These are phyloP conservation scores for Geotrichum reessii DNA, from an alignment of 1,139 yeast genomes.

Conservation along the genomic window DNA sequence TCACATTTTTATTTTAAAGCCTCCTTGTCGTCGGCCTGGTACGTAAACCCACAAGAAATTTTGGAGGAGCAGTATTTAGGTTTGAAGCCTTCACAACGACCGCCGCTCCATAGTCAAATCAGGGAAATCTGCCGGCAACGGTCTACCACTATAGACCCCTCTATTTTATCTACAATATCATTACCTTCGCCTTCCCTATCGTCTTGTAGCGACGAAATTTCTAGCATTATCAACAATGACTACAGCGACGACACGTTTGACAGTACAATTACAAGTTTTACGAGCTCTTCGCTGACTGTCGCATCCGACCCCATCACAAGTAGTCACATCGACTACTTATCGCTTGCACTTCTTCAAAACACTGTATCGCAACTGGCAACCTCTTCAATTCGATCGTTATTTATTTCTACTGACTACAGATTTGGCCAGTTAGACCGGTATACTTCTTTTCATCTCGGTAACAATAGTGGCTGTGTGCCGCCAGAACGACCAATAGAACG, in stretches of 20 bases:
- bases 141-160: background rate
- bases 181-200: background rate
- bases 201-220: background rate
- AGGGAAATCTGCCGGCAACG: conserved; percentile 4
- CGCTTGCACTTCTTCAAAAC: conserved; percentile 6
- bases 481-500: background rate
- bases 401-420: conserved; percentile 7
- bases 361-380: conserved; percentile 4
- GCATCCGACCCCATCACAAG: background rate
- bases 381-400: conserved; percentile 1
- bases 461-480: background rate
- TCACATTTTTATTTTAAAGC: conserved; percentile 4
- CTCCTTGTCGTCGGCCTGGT: conserved; percentile 3
- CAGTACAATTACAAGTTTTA: background rate
- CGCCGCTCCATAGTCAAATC: background rate
- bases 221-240: conserved; percentile 2
- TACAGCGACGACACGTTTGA: background rate
- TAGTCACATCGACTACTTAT: conserved; percentile 2
- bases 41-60: conserved; percentile 1
- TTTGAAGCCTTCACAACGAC: conserved; percentile 1
- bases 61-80: conserved; percentile 5
- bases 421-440: conserved; percentile 5
- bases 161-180: background rate
- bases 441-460: background rate
- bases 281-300: background rate